Base-by-base conservation (phyloP, 75 land plant species). In the Pseudotsuga menziesii region DNA sequence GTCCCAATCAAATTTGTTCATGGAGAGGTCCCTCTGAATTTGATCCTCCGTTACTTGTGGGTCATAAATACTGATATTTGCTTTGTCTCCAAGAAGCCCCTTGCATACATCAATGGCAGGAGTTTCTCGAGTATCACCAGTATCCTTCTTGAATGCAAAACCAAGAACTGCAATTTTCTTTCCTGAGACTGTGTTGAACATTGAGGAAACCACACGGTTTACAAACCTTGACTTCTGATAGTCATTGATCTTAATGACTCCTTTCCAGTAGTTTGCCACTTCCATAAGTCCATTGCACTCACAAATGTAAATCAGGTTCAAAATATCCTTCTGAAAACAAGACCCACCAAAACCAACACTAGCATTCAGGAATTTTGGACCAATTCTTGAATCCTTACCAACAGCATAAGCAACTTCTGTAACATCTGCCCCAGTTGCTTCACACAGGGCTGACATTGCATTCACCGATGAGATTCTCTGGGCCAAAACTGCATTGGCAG, bases 1-100 rank as follows among this genome's bases (percentile, higher is more conserved):
- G 71, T 94, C 96, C 97, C 97, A 94, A 71, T 92, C 95, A 61
- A 94, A 94, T 82, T 92, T 94, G 85, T 92, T 90, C 95, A 90
- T 89, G 15, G 95, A 81, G 15, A 94, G 87, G 75, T 94, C 97
- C 61, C 95, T 80, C 80, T 84, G 88, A 82, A 94, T 94, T 88
- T 94, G 97, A 59, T 90, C 95, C 82, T 92, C 97, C 20, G 92
- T 87, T 58, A 94, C 96, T 78, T 92, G 97, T 29, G 97, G 97
- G 72, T 94, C 97, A 78, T 94, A 94, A 55, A 94, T 92, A 84
- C 92, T 91, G 72, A 94, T 75, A 52, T 76, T 76, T 27, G 94
- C 97, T 83, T 89, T 93, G 87, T 93, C 96, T 2, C 92, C 92
- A 25, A 93, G 77, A 1, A 93, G 87, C 4, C 96, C 96, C 72